Conservation (phyloP, 2,329 filamentous ascomycete species). For the Alternaria solani region DNA sequence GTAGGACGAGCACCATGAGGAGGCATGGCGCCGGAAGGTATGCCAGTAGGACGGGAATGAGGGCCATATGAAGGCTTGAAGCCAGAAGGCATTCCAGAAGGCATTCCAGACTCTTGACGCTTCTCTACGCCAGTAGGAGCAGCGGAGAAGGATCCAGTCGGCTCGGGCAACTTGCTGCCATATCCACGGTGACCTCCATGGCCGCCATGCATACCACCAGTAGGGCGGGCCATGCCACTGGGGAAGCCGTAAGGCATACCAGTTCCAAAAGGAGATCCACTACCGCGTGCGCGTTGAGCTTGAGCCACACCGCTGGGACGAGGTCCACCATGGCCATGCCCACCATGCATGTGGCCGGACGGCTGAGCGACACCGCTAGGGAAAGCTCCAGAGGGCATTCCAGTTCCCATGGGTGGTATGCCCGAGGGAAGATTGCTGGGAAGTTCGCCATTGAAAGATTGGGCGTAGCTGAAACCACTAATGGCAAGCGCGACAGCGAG, state of each 20-base stretch:
- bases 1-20: background rate
- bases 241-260: background rate
- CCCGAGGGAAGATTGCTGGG: background rate
- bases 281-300: background rate
- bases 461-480: background rate
- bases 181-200: background rate
- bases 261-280: background rate
- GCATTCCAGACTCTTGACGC: background rate
- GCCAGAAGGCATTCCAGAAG: background rate
- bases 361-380: background rate
- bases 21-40: background rate
- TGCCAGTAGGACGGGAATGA: background rate
- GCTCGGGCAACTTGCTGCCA: background rate
- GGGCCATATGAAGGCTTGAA: background rate
- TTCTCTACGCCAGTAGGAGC: background rate
- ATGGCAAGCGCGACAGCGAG: background rate
- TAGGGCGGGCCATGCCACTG: background rate
- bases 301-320: background rate
- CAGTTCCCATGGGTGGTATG: background rate
- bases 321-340: background rate
- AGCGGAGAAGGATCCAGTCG: background rate
- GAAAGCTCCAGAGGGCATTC: background rate
- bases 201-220: background rate
- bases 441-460: background rate
- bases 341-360: background rate